These are phyloP conservation scores for Spathaspora girioi DNA, from an alignment of 805 yeast genomes.

Conservation along the genomic window DNA sequence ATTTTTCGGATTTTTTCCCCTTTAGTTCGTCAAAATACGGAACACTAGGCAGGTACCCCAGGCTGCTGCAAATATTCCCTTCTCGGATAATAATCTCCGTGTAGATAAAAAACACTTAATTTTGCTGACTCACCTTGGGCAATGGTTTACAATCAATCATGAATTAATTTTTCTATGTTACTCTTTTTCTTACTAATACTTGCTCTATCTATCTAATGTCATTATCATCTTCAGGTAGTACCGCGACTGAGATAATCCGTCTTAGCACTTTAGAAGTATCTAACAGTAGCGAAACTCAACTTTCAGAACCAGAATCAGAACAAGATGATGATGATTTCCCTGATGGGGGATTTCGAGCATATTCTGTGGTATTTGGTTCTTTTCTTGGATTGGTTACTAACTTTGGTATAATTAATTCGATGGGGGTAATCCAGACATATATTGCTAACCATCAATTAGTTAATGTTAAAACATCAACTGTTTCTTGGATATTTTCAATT, in stretches of 20 bases:
- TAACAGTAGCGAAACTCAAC: neutral
- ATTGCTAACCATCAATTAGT: conserved; percentile 34
- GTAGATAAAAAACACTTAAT: no score
- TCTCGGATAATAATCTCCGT: no score
- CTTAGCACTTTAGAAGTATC: neutral
- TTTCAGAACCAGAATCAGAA: neutral
- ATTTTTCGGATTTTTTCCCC: no score
- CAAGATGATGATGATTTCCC: conserved; percentile 13
- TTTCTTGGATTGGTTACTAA: conserved; percentile 21
- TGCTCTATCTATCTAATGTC: neutral
- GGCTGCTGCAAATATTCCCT: no score
- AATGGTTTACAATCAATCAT: no score
- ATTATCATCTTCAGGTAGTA: neutral
- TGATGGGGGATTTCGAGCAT: conserved; percentile 24
- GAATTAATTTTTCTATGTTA: neutral
- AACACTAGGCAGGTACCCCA: no score
- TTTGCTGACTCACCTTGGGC: no score
- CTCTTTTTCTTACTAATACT: neutral
- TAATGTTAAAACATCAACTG: conserved; percentile 21
- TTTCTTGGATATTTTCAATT: conserved; percentile 41
- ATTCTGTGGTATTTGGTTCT: conserved; percentile 21
- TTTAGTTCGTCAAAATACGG: no score
- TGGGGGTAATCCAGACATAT: conserved; percentile 39
- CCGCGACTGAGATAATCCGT: neutral
- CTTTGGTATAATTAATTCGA: conserved; percentile 31